A percentile compares a stretch with the other conserved stretches of the same genome.
Evolutionary conservation across 2,329 filamentous ascomycete species (phyloP).

Genomic region (Pseudovirgaria hyperparasitica): DNA sequence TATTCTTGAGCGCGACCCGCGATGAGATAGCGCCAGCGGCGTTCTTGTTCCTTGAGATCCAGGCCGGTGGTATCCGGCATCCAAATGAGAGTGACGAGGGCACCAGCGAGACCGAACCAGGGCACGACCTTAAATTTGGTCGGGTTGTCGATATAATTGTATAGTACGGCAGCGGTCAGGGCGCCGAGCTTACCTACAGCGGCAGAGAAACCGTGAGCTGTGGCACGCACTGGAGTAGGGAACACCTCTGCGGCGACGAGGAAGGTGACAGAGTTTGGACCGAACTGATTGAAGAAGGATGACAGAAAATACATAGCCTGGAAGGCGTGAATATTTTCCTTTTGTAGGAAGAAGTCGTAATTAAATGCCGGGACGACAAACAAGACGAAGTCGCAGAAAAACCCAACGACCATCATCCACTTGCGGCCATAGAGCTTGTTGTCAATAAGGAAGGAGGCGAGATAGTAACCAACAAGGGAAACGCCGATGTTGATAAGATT

Average conservation of each 20-base stretch:
- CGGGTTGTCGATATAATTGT: conserved; percentile 83
- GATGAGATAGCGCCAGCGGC: conserved; percentile 80
- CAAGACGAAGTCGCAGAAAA: conserved; percentile 84
- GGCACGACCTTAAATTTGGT: conserved; percentile 86
- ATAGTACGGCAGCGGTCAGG: conserved; percentile 73
- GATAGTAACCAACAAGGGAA: conserved; percentile 77
- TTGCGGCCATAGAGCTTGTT: conserved; percentile 95
- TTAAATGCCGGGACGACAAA: conserved; percentile 87
- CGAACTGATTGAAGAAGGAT: conserved; percentile 98
- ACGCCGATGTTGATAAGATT: conserved; percentile 86
- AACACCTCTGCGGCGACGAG: conserved; percentile 93
- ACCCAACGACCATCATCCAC: conserved; percentile 91
- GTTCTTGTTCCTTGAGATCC: conserved; percentile 93
- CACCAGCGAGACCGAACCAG: conserved; percentile 85
- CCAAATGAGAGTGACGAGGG: conserved; percentile 71
- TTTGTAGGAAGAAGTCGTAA: conserved; percentile 67
- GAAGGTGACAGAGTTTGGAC: conserved; percentile 93
- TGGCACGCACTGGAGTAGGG: conserved; percentile 84
- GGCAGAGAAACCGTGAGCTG: conserved; percentile 89
- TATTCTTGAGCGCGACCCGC: conserved; percentile 68
- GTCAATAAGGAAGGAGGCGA: conserved; percentile 79
- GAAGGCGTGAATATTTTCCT: conserved; percentile 68
- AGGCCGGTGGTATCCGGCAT: conserved; percentile 95
- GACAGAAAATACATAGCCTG: conserved; percentile 97
- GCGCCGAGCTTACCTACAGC: conserved; percentile 82